phyloP scores from a whole-genome alignment of 352 stramenopile species.

The Pythium volutum region DNA sequence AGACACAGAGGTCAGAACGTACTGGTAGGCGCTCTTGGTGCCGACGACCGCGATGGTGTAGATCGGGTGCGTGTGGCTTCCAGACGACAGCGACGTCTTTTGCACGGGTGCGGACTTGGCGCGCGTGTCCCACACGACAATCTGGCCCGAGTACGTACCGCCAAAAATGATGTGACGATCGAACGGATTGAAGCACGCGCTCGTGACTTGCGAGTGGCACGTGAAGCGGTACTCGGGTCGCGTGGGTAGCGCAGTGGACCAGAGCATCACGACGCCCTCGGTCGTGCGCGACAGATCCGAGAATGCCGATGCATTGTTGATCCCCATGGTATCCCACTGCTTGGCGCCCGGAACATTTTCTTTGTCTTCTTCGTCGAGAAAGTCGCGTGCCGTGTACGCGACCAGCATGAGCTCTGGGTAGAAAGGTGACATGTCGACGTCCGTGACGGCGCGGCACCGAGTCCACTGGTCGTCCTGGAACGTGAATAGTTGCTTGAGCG shows the following conservation, averaged over 20 bases:
- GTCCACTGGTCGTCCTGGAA: slow-evolving; percentile 84
- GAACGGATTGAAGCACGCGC: slow-evolving; percentile 85
- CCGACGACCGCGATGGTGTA: slow-evolving; percentile 84
- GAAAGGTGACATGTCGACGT: slow-evolving; percentile 81
- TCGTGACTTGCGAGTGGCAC: slow-evolving; percentile 83
- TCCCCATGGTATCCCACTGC: slow-evolving; percentile 70
- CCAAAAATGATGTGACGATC: slow-evolving; percentile 84
- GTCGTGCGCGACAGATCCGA: slow-evolving; percentile 60
- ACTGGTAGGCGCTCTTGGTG: slow-evolving; percentile 81
- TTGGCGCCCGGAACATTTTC: slow-evolving; percentile 42
- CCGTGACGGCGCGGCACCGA: slow-evolving; percentile 73
- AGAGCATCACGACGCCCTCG: slow-evolving; percentile 81
- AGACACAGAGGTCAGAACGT: slow-evolving; percentile 21
- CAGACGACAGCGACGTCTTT: slow-evolving; percentile 77
- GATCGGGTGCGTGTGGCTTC: slow-evolving; percentile 85
- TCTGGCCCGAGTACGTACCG: slow-evolving; percentile 83
- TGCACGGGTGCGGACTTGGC: slow-evolving; percentile 79
- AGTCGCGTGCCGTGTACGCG: slow-evolving; percentile 63
- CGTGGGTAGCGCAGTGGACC: slow-evolving; percentile 78
- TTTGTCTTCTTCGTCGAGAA: slow-evolving; percentile 69
- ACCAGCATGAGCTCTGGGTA: slow-evolving; percentile 78
- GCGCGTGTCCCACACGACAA: slow-evolving; percentile 86
- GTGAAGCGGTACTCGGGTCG: slow-evolving; percentile 86
- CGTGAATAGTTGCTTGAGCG: slow-evolving; percentile 65
- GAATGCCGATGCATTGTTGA: slow-evolving; percentile 38